Evolutionary conservation across 2,329 filamentous ascomycete genomes (phyloP).

Genomic region (Aspergillus brasiliensis): DNA sequence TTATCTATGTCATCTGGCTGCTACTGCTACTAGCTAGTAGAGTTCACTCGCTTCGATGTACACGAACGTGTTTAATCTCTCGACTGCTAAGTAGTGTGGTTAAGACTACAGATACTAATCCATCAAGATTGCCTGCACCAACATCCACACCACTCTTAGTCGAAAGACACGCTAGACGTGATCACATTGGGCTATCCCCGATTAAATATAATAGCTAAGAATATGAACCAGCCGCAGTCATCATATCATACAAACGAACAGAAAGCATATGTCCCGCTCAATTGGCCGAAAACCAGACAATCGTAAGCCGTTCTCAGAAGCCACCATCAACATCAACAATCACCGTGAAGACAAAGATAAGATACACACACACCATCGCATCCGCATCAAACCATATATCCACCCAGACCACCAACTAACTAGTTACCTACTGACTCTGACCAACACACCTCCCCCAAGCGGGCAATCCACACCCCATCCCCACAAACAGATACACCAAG

Average conservation of each 20-base stretch:
- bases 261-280: neutral
- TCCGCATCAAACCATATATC: neutral
- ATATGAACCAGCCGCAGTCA: neutral
- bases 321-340: neutral
- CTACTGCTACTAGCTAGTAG: too few species aligned
- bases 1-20: too few species aligned
- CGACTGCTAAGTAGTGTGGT: too few species aligned
- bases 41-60: too few species aligned
- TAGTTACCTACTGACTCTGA: slow-evolving; percentile 9
- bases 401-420: neutral
- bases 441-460: slow-evolving; percentile 51
- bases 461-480: slow-evolving; percentile 71
- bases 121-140: too few species aligned
- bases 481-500: slow-evolving; percentile 70
- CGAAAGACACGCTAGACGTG: neutral
- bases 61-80: neutral
- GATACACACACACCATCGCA: neutral
- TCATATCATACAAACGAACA: neutral
- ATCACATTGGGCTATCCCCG: neutral
- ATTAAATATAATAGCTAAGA: neutral
- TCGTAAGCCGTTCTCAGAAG: neutral
- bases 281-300: neutral
- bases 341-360: neutral
- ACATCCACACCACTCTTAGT: neutral
- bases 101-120: too few species aligned